phyloP scores from a whole-genome alignment of 169 alveolate genomes.

The Cryptosporidium sp. region DNA sequence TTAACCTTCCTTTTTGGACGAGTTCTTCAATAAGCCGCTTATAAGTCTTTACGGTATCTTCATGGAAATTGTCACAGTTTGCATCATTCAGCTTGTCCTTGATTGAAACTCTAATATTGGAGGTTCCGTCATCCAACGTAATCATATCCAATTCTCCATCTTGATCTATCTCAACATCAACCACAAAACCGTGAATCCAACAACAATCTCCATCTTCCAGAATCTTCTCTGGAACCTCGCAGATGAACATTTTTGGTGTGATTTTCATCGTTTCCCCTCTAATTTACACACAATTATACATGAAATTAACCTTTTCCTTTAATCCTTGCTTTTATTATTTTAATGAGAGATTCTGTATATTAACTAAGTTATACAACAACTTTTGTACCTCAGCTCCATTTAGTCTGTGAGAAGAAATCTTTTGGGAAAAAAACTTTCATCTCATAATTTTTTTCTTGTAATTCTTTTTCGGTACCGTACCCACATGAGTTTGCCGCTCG shows the following conservation, averaged over 20 bases:
- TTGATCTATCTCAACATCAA: constrained; percentile 1
- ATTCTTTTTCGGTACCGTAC: neutral
- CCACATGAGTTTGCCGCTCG: neutral
- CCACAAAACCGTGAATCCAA: constrained; percentile 60
- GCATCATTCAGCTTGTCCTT: neutral
- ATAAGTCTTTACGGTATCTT: neutral
- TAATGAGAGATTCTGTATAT: no score
- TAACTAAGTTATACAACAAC: neutral
- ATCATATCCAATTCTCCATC: constrained; percentile 8
- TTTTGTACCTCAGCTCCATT: neutral
- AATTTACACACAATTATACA: neutral
- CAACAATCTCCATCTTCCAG: constrained; percentile 47
- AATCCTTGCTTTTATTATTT: neutral
- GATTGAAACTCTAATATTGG: constrained; percentile 13
- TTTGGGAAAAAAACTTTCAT: neutral
- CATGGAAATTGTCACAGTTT: neutral
- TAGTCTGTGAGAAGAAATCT: neutral
- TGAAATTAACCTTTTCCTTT: neutral
- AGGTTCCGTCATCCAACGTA: constrained; percentile 56
- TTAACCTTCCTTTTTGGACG: constrained; percentile 33
- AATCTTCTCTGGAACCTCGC: constrained; percentile 35
- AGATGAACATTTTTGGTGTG: constrained; percentile 64
- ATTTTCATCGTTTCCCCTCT: constrained; percentile 5
- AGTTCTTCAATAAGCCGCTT: constrained; percentile 13
- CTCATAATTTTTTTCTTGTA: no score